Percentiles rank a stretch among this genome's conserved stretches.
Evolutionary conservation across 2,329 filamentous ascomycete genomes (phyloP).

Genomic region (Cladophialophora yegresii): DNA sequence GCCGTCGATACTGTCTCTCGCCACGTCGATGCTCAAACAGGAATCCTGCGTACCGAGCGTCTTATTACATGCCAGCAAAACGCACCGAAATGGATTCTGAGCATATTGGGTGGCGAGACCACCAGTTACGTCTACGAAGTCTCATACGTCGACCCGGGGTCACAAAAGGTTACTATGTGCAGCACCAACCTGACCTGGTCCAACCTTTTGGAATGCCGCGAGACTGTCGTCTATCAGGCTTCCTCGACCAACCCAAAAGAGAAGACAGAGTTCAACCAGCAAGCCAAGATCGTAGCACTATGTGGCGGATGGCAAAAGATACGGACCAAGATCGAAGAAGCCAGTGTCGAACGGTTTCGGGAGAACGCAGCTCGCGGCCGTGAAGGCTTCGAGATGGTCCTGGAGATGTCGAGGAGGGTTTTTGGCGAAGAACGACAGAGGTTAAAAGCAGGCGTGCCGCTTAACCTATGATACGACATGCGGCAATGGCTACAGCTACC

Average conservation of each 20-base stretch:
- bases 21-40: slow-evolving; percentile 62
- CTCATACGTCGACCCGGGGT: slow-evolving; percentile 82
- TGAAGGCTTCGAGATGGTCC: slow-evolving; percentile 91
- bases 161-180: slow-evolving; percentile 92
- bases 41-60: slow-evolving; percentile 72
- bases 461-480: slow-evolving; percentile 22
- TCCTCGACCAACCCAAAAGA: slow-evolving; percentile 50
- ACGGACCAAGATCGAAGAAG: slow-evolving; percentile 93
- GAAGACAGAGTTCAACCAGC: slow-evolving; percentile 80
- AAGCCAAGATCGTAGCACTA: slow-evolving; percentile 87
- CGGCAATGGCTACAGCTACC: not conserved
- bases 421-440: slow-evolving; percentile 83
- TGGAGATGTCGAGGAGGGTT: slow-evolving; percentile 87
- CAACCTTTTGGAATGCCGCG: slow-evolving; percentile 86
- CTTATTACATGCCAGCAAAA: slow-evolving; percentile 56
- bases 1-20: slow-evolving; percentile 91
- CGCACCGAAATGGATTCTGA: slow-evolving; percentile 62
- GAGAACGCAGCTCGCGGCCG: slow-evolving; percentile 89
- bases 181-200: slow-evolving; percentile 92
- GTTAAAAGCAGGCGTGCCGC: slow-evolving; percentile 43
- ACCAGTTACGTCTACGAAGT: slow-evolving; percentile 91
- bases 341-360: slow-evolving; percentile 81
- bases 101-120: slow-evolving; percentile 75
- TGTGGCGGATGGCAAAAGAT: slow-evolving; percentile 97
- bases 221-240: slow-evolving; percentile 86